These are phyloP conservation scores for Phlegmacium glaucopus DNA, from an alignment of 768 basidiomycete species.

Conservation along the genomic window DNA sequence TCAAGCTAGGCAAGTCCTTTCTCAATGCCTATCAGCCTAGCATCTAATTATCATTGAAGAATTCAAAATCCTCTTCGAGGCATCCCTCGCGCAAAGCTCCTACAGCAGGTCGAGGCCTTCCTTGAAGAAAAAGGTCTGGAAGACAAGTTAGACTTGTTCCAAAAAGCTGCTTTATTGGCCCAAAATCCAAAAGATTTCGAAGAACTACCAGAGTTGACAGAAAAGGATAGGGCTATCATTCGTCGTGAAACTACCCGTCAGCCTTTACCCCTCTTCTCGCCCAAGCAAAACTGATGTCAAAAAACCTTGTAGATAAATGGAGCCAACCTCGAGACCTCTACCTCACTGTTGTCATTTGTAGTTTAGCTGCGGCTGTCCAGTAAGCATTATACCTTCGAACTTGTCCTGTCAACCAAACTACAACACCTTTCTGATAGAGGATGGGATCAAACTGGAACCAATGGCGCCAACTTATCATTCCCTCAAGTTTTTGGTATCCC, in stretches of 20 bases:
- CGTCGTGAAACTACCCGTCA: slow-evolving; percentile 45
- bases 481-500: slow-evolving; percentile 47
- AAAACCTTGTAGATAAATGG: slow-evolving; percentile 39
- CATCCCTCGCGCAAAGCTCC: slow-evolving; percentile 55
- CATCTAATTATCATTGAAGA: slow-evolving; percentile 17
- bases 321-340: slow-evolving; percentile 41
- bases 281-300: background rate
- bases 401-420: background rate
- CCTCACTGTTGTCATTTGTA: slow-evolving; percentile 49
- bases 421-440: slow-evolving; percentile 29
- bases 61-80: slow-evolving; percentile 50
- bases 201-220: slow-evolving; percentile 32
- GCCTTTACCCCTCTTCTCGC: slow-evolving; percentile 13
- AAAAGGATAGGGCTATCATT: slow-evolving; percentile 35
- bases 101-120: slow-evolving; percentile 60
- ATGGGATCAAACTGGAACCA: slow-evolving; percentile 65
- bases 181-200: slow-evolving; percentile 59
- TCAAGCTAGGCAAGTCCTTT: slow-evolving; percentile 34
- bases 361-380: slow-evolving; percentile 80
- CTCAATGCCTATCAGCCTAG: background rate
- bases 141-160: slow-evolving; percentile 44
- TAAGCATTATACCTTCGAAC: slow-evolving; percentile 25
- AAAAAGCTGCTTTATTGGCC: slow-evolving; percentile 72
- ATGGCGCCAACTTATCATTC: slow-evolving; percentile 63
- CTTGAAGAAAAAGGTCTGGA: slow-evolving; percentile 44